These are phyloP conservation scores for Samsoniella hepiali DNA, from an alignment of 2,329 filamentous ascomycete species.

Conservation along the genomic window DNA sequence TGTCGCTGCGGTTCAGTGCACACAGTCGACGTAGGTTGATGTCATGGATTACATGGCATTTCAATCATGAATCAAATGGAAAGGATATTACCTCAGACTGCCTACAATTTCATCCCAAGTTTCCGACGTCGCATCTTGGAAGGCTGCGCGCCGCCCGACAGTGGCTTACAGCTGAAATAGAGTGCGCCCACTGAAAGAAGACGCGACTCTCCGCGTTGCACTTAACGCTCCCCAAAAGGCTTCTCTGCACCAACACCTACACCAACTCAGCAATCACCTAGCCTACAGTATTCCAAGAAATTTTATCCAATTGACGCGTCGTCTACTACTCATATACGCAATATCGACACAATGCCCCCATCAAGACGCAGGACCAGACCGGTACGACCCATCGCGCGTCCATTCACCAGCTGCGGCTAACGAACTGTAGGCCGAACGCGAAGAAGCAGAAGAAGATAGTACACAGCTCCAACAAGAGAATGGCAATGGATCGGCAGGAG, in stretches of 20 bases:
- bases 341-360: background rate
- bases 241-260: background rate
- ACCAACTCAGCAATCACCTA: background rate
- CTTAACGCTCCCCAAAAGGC: background rate
- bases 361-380: conserved; percentile 31
- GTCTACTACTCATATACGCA: background rate
- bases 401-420: background rate
- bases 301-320: too few relatives aligned
- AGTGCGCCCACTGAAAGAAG: background rate
- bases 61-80: background rate
- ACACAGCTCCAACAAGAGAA: conserved; percentile 33
- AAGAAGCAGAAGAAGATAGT: conserved; percentile 33
- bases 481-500: conserved; percentile 30
- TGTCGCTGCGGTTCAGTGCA: background rate
- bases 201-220: conserved; percentile 8
- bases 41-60: background rate
- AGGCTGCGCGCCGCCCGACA: too few relatives aligned
- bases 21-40: background rate
- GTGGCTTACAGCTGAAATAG: background rate
- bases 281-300: background rate
- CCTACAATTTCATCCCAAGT: too few relatives aligned
- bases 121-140: too few relatives aligned
- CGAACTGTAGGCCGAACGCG: conserved; percentile 26
- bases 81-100: too few relatives aligned
- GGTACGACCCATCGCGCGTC: conserved; percentile 24